phyloP scores from a whole-genome alignment of 2,329 filamentous ascomycete genomes.

The Clonostachys solani region DNA sequence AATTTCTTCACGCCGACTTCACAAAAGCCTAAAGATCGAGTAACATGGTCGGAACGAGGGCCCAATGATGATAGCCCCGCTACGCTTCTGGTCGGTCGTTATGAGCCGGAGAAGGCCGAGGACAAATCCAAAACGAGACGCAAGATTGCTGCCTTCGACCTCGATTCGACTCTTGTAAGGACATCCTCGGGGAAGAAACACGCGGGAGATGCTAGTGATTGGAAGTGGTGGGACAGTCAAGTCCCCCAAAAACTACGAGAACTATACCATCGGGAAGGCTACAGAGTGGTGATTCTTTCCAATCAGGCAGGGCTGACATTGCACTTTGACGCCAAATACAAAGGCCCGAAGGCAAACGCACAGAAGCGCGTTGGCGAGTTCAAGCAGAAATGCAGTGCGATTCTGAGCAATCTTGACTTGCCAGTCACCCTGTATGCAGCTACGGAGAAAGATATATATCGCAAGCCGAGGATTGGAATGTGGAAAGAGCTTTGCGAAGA shows the following conservation, averaged over 20 bases:
- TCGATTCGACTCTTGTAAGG: slow-evolving; percentile 83
- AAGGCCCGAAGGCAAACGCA: slow-evolving; percentile 49
- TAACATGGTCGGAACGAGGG: slow-evolving; percentile 67
- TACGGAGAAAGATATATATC: slow-evolving; percentile 73
- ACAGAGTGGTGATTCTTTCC: slow-evolving; percentile 73
- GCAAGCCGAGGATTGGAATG: slow-evolving; percentile 88
- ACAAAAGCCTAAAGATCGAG: slow-evolving; percentile 74
- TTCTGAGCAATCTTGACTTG: slow-evolving; percentile 69
- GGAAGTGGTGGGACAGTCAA: slow-evolving; percentile 85
- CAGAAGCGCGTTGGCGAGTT: slow-evolving; percentile 72
- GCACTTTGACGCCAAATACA: slow-evolving; percentile 65
- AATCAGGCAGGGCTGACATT: slow-evolving; percentile 85
- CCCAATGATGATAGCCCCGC: slow-evolving; percentile 39
- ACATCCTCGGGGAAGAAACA: slow-evolving; percentile 80
- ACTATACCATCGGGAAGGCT: slow-evolving; percentile 63
- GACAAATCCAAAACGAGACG: slow-evolving; percentile 22
- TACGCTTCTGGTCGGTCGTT: slow-evolving; percentile 73
- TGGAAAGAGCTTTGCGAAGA: slow-evolving; percentile 65
- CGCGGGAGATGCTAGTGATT: slow-evolving; percentile 66
- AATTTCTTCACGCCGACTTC: slow-evolving; percentile 87
- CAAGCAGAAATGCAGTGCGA: slow-evolving; percentile 70
- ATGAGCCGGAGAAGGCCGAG: slow-evolving; percentile 40
- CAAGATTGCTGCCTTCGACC: slow-evolving; percentile 71
- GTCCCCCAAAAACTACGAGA: slow-evolving; percentile 66
- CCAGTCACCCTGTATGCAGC: slow-evolving; percentile 83